These are phyloP conservation scores for Starmerella apis DNA, from an alignment of 805 yeast species.

Conservation along the genomic window DNA sequence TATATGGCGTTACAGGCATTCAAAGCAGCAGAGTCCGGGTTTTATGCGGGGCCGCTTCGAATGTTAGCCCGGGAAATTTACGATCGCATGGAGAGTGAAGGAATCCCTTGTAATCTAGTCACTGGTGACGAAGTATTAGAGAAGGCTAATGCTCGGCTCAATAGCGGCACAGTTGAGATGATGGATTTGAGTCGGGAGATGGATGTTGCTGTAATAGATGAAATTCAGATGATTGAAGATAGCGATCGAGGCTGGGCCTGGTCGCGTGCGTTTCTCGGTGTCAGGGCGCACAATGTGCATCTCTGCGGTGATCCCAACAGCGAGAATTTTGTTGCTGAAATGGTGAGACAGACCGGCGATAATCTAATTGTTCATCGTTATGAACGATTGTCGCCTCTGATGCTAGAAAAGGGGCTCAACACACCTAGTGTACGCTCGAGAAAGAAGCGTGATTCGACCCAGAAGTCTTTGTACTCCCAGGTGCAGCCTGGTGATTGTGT, in stretches of 20 bases:
- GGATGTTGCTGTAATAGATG: slow-evolving; percentile 89
- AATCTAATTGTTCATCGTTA: slow-evolving; percentile 59
- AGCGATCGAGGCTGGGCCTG: slow-evolving; percentile 79
- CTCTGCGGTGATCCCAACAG: slow-evolving; percentile 88
- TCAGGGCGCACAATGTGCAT: slow-evolving; percentile 73
- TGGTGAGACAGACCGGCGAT: slow-evolving; percentile 69
- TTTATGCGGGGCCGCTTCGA: slow-evolving; percentile 89
- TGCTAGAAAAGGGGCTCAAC: slow-evolving; percentile 36
- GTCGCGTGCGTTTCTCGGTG: slow-evolving; percentile 86
- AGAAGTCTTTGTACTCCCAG: slow-evolving; percentile 21
- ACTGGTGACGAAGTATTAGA: slow-evolving; percentile 93
- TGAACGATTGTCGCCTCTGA: slow-evolving; percentile 61
- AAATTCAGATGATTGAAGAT: slow-evolving; percentile 89
- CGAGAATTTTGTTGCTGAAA: slow-evolving; percentile 50
- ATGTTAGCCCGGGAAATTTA: slow-evolving; percentile 84
- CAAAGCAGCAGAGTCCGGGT: slow-evolving; percentile 58
- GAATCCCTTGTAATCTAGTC: slow-evolving; percentile 64
- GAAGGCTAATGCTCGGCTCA: slow-evolving; percentile 61
- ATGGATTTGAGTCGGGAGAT: slow-evolving; percentile 52
- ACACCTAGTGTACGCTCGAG: neutral
- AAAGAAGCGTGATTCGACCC: neutral
- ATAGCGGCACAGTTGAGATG: slow-evolving; percentile 93
- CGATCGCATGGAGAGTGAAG: slow-evolving; percentile 61
- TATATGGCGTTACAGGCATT: slow-evolving; percentile 66
- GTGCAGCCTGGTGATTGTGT: slow-evolving; percentile 74